Evolutionary conservation across 257 asterid species (phyloP).

Genomic region (Primulina huaijiensis): DNA sequence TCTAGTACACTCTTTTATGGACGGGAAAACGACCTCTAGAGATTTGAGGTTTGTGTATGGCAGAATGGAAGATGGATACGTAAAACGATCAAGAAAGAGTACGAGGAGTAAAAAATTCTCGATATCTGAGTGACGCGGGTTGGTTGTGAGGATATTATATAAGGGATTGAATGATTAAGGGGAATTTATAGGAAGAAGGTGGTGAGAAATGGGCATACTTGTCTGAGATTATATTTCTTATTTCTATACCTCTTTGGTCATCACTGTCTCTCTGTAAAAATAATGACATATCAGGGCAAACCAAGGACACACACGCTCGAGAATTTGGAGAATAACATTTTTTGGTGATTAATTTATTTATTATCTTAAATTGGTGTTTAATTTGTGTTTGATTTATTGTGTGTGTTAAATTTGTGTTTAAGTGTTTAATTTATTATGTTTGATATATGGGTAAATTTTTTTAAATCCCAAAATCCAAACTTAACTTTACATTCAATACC

Average conservation of each 20-base stretch:
- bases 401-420: too few species aligned
- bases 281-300: conserved; percentile 25
- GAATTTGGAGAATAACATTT: too few species aligned
- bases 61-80: conserved; percentile 15
- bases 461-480: too few species aligned
- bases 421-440: too few species aligned
- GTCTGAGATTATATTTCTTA: conserved; percentile 27
- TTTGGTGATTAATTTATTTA: too few species aligned
- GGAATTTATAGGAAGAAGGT: conserved; percentile 34
- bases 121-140: conserved; percentile 1
- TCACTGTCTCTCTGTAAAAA: conserved; percentile 43
- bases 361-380: too few species aligned
- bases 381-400: too few species aligned
- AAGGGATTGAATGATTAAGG: conserved; percentile 13
- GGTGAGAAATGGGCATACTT: conserved; percentile 37
- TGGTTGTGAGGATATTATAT: conserved; percentile 14
- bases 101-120: conserved; percentile 28
- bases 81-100: conserved; percentile 11
- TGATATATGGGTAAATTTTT: too few species aligned
- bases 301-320: too few species aligned
- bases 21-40: not conserved
- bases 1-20: not conserved
- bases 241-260: conserved; percentile 16
- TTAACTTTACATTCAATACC: too few species aligned
- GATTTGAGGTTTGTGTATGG: conserved; percentile 23